Conservation (phyloP, 495 filamentous ascomycete species). For the Penicillium waksmanii region DNA sequence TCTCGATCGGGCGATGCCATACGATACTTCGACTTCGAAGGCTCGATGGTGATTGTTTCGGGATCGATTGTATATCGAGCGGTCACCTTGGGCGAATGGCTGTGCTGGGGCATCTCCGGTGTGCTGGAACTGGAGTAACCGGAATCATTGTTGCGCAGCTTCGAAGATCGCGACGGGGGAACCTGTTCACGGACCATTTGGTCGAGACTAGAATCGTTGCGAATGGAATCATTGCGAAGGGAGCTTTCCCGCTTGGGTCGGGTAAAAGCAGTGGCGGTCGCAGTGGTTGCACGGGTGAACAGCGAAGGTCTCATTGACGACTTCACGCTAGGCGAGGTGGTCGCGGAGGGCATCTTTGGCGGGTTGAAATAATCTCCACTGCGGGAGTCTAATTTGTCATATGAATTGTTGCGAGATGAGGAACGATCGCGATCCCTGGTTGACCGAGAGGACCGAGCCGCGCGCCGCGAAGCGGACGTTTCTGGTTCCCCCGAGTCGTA, state of each 20-base stretch:
- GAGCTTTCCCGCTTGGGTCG: slow-evolving; percentile 33
- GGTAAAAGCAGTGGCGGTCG: slow-evolving; percentile 28
- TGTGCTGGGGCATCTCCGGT: slow-evolving; percentile 36
- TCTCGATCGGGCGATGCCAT: slow-evolving; percentile 24
- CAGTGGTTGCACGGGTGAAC: slow-evolving; percentile 36
- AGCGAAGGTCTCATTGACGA: slow-evolving; percentile 32
- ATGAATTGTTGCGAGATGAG: slow-evolving; percentile 39
- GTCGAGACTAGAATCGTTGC: slow-evolving; percentile 25
- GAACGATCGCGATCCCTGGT: slow-evolving; percentile 30
- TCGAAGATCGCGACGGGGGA: slow-evolving; percentile 37
- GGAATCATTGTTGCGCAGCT: slow-evolving; percentile 47
- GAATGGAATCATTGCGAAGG: slow-evolving; percentile 27
- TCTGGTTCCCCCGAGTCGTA: slow-evolving; percentile 45
- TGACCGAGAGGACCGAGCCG: slow-evolving; percentile 38
- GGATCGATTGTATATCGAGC: slow-evolving; percentile 41
- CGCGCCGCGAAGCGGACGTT: slow-evolving; percentile 28
- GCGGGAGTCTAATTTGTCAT: slow-evolving; percentile 38
- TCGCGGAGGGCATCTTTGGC: slow-evolving; percentile 36
- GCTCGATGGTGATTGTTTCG: slow-evolving; percentile 40
- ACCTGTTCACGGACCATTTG: slow-evolving; percentile 28
- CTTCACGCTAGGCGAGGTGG: slow-evolving; percentile 33
- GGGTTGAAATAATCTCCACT: slow-evolving; percentile 27
- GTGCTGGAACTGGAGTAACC: slow-evolving; percentile 51
- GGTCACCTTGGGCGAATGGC: slow-evolving; percentile 36
- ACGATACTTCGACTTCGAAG: slow-evolving; percentile 28